phyloP scores from a whole-genome alignment of 352 stramenopile genomes.

The Globisporangium echinulatum region DNA sequence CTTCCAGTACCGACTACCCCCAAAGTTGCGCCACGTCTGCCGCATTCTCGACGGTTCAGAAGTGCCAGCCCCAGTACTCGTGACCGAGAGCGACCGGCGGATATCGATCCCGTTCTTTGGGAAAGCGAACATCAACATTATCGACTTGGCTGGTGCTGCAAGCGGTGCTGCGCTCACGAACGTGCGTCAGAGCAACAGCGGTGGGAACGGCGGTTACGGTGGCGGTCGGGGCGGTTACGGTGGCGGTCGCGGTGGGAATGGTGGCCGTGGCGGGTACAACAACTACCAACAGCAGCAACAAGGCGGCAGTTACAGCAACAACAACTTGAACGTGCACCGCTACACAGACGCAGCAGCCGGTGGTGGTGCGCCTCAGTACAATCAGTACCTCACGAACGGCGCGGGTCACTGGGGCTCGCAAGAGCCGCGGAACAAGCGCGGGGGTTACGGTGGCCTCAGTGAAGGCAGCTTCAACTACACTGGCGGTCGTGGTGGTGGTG shows the following conservation, averaged over 20 bases:
- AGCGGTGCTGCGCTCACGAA: slow-evolving; percentile 43
- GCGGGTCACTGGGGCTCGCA: slow-evolving; percentile 76
- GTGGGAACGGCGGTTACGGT: slow-evolving; percentile 21
- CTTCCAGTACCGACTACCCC: slow-evolving; percentile 68
- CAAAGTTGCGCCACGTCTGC: slow-evolving; percentile 45
- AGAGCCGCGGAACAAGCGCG: slow-evolving; percentile 72
- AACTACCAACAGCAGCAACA: slow-evolving; percentile 36
- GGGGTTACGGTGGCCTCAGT: slow-evolving; percentile 34
- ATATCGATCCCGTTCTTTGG: slow-evolving; percentile 80
- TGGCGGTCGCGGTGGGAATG: slow-evolving; percentile 17
- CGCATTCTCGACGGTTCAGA: slow-evolving; percentile 49
- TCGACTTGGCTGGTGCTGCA: slow-evolving; percentile 53
- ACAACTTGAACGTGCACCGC: slow-evolving; percentile 67
- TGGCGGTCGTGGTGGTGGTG: slow-evolving; percentile 6
- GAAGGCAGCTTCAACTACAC: slow-evolving; percentile 19
- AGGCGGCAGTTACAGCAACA: slow-evolving; percentile 27
- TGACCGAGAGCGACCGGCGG: slow-evolving; percentile 51
- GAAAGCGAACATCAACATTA: slow-evolving; percentile 81
- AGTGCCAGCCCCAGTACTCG: slow-evolving; percentile 29
- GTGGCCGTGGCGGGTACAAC: slow-evolving; percentile 21
- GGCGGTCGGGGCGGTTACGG: slow-evolving; percentile 1
- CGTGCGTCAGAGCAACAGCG: slow-evolving; percentile 42
- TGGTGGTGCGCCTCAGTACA: slow-evolving; percentile 35
- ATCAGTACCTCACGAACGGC: slow-evolving; percentile 71
- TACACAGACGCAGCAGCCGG: slow-evolving; percentile 25